A percentile compares a stretch with the other conserved stretches of the same genome.
These are phyloP conservation scores for Cadophora sp. DNA, from an alignment of 2,329 filamentous ascomycete species.

Conservation along the genomic window DNA sequence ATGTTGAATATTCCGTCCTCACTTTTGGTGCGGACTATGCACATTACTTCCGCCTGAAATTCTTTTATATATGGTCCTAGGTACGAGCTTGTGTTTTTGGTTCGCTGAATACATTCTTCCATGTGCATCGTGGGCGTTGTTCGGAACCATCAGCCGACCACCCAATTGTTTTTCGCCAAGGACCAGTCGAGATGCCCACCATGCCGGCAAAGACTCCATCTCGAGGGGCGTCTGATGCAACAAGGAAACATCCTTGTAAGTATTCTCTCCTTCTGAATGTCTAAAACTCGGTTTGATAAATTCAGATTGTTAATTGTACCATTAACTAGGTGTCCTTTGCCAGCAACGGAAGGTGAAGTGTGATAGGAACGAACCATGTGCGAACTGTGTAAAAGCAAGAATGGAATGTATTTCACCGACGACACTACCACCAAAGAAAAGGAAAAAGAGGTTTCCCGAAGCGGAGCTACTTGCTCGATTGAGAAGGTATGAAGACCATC, in stretches of 20 bases:
- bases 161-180: conserved; percentile 2
- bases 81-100: background rate
- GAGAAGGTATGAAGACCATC: conserved; percentile 37
- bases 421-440: conserved; percentile 33
- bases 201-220: background rate
- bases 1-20: background rate
- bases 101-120: background rate
- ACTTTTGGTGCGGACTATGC: no score
- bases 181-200: background rate
- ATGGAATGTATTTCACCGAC: conserved; percentile 36
- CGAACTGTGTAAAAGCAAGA: conserved; percentile 38
- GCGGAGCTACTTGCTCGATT: conserved; percentile 39
- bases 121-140: background rate
- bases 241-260: conserved; percentile 35
- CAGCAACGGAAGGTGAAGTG: conserved; percentile 42
- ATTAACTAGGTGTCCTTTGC: conserved; percentile 31
- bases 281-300: background rate
- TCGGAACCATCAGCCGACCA: background rate
- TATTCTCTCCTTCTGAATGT: background rate
- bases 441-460: conserved; percentile 40
- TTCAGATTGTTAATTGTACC: background rate
- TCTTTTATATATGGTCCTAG: background rate
- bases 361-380: conserved; percentile 39
- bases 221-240: background rate
- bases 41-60: no score